A percentile compares a stretch with the other conserved stretches of the same genome.
Conservation (phyloP, 306 rosid species). For the Castanea crenata region DNA sequence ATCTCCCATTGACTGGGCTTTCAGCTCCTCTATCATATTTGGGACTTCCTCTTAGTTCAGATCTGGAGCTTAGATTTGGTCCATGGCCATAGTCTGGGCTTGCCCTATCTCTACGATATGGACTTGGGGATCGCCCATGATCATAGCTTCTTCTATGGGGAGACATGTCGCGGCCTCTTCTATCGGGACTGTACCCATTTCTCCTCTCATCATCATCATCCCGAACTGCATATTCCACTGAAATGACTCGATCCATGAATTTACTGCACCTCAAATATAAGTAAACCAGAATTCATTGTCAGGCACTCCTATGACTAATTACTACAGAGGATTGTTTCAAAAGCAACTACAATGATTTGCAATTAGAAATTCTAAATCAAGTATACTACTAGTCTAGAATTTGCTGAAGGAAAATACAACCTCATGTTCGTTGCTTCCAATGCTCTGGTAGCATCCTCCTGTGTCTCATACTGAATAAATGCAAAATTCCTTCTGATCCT, state of each 20-base stretch:
- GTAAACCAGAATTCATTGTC: conserved; percentile 1
- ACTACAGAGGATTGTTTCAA: neutral
- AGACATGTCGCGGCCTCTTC: conserved; percentile 63
- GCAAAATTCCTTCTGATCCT: conserved; percentile 89
- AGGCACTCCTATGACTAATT: neutral
- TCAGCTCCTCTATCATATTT: conserved; percentile 50
- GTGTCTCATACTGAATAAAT: conserved; percentile 70
- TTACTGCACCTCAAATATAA: conserved; percentile 52
- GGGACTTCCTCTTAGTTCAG: conserved; percentile 69
- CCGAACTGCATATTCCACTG: conserved; percentile 80
- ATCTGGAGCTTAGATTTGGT: conserved; percentile 56
- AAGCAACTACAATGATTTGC: neutral
- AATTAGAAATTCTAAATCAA: neutral
- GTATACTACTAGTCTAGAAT: neutral
- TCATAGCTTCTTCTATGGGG: conserved; percentile 67
- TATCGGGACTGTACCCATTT: conserved; percentile 74
- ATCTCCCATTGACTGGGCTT: conserved; percentile 67
- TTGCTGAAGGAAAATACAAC: conserved; percentile 38
- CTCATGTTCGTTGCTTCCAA: conserved; percentile 72
- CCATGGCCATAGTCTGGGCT: conserved; percentile 85
- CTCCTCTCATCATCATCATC: conserved; percentile 79
- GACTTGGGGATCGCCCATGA: conserved; percentile 74
- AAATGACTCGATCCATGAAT: conserved; percentile 76
- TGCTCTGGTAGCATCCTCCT: conserved; percentile 80
- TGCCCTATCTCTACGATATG: conserved; percentile 68